Conservation (phyloP, 768 basidiomycete genomes). For the Sarcodon aspratus region DNA sequence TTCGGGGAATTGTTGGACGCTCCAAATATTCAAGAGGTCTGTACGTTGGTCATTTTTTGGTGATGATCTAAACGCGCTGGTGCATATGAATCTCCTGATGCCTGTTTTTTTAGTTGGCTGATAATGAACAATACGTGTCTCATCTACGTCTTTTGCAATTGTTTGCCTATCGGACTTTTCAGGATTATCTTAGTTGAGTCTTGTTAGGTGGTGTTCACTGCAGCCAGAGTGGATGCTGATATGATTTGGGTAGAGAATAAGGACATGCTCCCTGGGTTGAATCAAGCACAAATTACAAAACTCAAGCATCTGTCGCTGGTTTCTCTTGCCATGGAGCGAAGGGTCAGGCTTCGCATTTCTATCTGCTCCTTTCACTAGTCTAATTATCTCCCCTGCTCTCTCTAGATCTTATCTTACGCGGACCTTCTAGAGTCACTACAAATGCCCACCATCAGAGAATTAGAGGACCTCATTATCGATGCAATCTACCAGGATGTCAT, state of each 20-base stretch:
- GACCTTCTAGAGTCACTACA: slow-evolving; percentile 60
- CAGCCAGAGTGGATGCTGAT: slow-evolving; percentile 1
- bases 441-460: slow-evolving; percentile 70
- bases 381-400: slow-evolving; percentile 1
- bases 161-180: slow-evolving; percentile 84
- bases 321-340: slow-evolving; percentile 62
- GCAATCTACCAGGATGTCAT: slow-evolving; percentile 89
- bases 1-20: slow-evolving; percentile 83
- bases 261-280: slow-evolving; percentile 53
- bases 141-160: slow-evolving; percentile 63
- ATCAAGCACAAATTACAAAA: slow-evolving; percentile 67
- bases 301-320: slow-evolving; percentile 91
- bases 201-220: background rate
- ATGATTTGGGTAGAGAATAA: slow-evolving; percentile 41
- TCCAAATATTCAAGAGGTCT: slow-evolving; percentile 76
- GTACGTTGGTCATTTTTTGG: slow-evolving; percentile 5
- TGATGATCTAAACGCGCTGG: background rate
- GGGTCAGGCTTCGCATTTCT: slow-evolving; percentile 37
- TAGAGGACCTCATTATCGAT: slow-evolving; percentile 96
- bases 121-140: slow-evolving; percentile 49
- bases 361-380: background rate
- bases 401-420: slow-evolving; percentile 73
- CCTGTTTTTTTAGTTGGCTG: slow-evolving; percentile 43
- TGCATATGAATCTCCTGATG: background rate
- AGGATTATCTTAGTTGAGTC: slow-evolving; percentile 57